Conservation (phyloP, 208 protist species). For the Trichomonas vaginalis region DNA sequence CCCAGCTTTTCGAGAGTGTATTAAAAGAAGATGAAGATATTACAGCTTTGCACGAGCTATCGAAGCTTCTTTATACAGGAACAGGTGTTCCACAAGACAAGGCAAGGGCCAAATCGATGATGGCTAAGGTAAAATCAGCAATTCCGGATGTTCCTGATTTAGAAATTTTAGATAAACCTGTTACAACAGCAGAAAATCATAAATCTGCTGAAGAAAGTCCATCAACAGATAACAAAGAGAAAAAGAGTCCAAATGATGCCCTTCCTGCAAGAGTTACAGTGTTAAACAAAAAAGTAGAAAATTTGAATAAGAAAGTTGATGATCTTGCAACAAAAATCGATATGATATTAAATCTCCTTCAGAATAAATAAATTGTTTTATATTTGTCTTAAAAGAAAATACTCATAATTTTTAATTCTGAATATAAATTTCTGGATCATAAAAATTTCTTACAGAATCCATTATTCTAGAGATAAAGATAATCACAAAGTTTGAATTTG, state of each 20-base stretch:
- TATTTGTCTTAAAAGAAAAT: too few relatives aligned
- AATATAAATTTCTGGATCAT: too few relatives aligned
- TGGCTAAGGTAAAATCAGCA: neutral
- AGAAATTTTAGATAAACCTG: neutral
- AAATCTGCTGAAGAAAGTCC: neutral
- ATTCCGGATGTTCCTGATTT: neutral
- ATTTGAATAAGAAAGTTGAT: neutral
- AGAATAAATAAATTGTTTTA: too few relatives aligned
- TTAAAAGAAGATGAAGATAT: neutral
- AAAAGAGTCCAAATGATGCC: neutral
- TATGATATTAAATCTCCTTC: too few relatives aligned
- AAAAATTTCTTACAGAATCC: too few relatives aligned
- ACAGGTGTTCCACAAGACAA: neutral
- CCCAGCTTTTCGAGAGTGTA: neutral
- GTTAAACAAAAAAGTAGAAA: neutral
- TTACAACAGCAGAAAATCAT: neutral
- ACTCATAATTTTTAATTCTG: too few relatives aligned
- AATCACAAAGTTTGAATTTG: too few relatives aligned
- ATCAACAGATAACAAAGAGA: neutral
- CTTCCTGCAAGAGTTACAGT: neutral
- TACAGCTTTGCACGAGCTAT: neutral
- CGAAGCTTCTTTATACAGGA: neutral
- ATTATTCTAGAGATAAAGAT: too few relatives aligned
- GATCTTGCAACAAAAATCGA: neutral
- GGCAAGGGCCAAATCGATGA: neutral